Conservation (phyloP, 371 early-diverging fungal species). For the Mucor lusitanicus region DNA sequence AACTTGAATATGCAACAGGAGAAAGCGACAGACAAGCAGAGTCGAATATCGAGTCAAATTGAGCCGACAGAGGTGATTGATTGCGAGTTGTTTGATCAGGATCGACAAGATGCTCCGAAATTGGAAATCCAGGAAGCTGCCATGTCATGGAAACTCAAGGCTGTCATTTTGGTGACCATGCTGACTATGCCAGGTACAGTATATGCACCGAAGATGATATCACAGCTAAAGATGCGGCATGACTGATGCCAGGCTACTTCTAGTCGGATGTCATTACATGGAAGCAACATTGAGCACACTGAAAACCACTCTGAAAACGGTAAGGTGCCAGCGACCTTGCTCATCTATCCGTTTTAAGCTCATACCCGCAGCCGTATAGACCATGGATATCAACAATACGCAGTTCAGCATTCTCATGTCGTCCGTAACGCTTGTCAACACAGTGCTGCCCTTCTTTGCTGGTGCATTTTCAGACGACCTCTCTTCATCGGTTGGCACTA, state of each 20-base stretch:
- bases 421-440: constrained; percentile 71
- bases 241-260: background rate
- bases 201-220: background rate
- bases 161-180: constrained; percentile 18
- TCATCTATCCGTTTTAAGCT: too few species aligned
- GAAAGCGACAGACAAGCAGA: background rate
- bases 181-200: constrained; percentile 26
- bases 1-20: background rate
- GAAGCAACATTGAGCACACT: constrained; percentile 47
- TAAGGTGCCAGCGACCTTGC: constrained; percentile 12
- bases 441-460: constrained; percentile 66
- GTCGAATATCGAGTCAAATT: background rate
- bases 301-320: constrained; percentile 40
- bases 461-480: constrained; percentile 58
- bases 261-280: constrained; percentile 47
- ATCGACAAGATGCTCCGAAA: background rate
- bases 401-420: constrained; percentile 73
- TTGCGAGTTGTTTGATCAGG: background rate
- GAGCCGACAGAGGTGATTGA: background rate
- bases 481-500: constrained; percentile 32
- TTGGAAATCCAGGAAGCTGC: background rate
- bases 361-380: constrained; percentile 8
- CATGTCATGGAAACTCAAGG: constrained; percentile 20
- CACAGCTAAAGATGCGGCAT: background rate
- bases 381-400: constrained; percentile 63